Evolutionary conservation across 2,329 filamentous ascomycete species (phyloP).

Genomic region (Corinectria fuckeliana): DNA sequence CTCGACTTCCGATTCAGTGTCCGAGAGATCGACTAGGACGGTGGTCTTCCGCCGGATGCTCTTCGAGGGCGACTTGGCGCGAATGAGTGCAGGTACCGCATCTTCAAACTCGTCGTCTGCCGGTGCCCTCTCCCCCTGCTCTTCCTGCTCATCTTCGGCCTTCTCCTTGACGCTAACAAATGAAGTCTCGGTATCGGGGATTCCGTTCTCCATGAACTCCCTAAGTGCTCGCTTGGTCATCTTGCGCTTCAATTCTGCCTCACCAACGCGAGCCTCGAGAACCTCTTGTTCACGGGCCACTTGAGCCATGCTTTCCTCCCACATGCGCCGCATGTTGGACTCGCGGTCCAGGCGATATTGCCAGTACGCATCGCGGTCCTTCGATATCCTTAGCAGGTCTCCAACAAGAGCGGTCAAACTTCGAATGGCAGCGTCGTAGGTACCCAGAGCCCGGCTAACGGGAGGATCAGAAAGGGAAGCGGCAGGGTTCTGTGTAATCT

Average conservation of each 20-base stretch:
- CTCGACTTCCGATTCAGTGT: slow-evolving; percentile 80
- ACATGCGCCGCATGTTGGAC: slow-evolving; percentile 89
- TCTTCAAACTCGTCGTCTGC: slow-evolving; percentile 30
- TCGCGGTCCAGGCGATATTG: slow-evolving; percentile 93
- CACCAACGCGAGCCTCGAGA: slow-evolving; percentile 83
- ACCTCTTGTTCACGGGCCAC: slow-evolving; percentile 95
- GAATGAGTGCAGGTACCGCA: slow-evolving; percentile 20
- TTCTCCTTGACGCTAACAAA: slow-evolving; percentile 33
- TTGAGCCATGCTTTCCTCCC: slow-evolving; percentile 98
- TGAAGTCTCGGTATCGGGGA: slow-evolving; percentile 42
- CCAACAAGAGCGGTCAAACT: slow-evolving; percentile 85
- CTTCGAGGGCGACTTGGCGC: slow-evolving; percentile 47
- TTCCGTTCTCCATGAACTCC: slow-evolving; percentile 73
- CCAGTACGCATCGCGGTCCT: slow-evolving; percentile 95
- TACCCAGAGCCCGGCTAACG: slow-evolving; percentile 77
- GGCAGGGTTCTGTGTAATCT: slow-evolving; percentile 70
- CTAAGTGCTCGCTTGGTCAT: slow-evolving; percentile 88
- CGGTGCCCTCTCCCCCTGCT: slow-evolving; percentile 20
- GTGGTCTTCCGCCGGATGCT: slow-evolving; percentile 63
- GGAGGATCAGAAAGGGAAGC: slow-evolving; percentile 78
- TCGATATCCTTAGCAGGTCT: slow-evolving; percentile 88
- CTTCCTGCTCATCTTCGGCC: slow-evolving; percentile 15
- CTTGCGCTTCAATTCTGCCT: slow-evolving; percentile 89
- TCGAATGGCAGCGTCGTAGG: slow-evolving; percentile 88
- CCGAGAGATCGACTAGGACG: slow-evolving; percentile 77